Conservation (phyloP, 371 early-diverging fungal genomes). For the Mucor mucedo region DNA sequence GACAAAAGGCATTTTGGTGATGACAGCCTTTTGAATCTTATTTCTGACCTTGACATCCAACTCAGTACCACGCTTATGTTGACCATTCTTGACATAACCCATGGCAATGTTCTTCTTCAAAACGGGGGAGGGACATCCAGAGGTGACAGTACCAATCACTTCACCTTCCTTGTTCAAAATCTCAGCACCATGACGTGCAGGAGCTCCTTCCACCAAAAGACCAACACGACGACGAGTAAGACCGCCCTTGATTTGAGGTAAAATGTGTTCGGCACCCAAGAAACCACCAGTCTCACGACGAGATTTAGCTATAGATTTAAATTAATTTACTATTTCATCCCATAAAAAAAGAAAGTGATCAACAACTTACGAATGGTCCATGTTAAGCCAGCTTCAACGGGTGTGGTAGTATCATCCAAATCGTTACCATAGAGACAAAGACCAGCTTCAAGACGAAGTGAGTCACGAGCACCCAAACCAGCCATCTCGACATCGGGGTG, state of each 20-base stretch:
- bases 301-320: constrained; percentile 66
- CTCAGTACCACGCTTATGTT: constrained; percentile 88
- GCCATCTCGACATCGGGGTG: constrained; percentile 87
- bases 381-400: constrained; percentile 91
- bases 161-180: constrained; percentile 70
- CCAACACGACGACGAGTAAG: constrained; percentile 87
- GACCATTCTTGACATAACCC: constrained; percentile 90
- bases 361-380: constrained; percentile 90
- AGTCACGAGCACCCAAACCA: constrained; percentile 95
- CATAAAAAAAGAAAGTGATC: constrained; percentile 1
- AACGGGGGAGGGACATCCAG: constrained; percentile 92
- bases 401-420: constrained; percentile 89
- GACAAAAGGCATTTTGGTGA: constrained; percentile 97
- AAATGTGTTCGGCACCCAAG: constrained; percentile 88
- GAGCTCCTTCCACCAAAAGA: constrained; percentile 91
- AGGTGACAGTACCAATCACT: constrained; percentile 82
- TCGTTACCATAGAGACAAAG: constrained; percentile 97
- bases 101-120: constrained; percentile 97
- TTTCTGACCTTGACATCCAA: constrained; percentile 91
- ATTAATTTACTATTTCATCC: not conserved
- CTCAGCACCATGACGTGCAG: constrained; percentile 89
- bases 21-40: constrained; percentile 77
- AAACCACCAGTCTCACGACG: constrained; percentile 93
- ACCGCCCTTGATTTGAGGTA: constrained; percentile 87
- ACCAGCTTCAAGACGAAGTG: constrained; percentile 95